phyloP scores from a whole-genome alignment of 169 alveolate genomes.

The Eimeria necatrix region DNA sequence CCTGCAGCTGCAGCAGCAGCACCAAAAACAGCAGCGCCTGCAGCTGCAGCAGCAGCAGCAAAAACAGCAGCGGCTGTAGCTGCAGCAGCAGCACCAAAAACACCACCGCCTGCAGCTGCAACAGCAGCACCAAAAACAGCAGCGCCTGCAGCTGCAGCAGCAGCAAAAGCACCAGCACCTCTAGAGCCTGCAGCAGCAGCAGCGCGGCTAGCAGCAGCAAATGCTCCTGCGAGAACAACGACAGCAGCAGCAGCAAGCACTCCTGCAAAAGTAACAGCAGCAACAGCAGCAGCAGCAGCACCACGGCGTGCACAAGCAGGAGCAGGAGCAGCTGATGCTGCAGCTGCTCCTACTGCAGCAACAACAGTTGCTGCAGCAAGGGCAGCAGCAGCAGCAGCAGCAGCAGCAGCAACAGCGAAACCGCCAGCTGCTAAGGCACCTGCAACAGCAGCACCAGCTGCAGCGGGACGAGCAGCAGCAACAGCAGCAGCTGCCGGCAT shows the following conservation, averaged over 20 bases:
- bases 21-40: too few species aligned
- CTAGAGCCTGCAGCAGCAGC: neutral
- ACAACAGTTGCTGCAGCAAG: neutral
- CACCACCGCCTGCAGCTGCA: too few species aligned
- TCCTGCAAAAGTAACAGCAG: too few species aligned
- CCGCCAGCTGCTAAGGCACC: neutral
- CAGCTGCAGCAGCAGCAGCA: too few species aligned
- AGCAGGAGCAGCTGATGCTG: neutral
- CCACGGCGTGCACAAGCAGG: neutral
- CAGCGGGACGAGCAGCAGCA: neutral
- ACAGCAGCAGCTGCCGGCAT: neutral
- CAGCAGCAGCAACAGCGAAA: neutral
- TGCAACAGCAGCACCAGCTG: neutral
- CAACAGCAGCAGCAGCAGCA: slow-evolving; percentile 11
- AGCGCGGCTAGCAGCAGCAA: neutral
- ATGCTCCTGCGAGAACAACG: neutral
- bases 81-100: too few species aligned
- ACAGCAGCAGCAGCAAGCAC: too few species aligned
- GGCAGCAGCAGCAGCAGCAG: neutral
- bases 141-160: neutral
- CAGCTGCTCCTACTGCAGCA: slow-evolving; percentile 10
- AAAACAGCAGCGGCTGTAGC: too few species aligned
- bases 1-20: too few species aligned
- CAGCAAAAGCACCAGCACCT: neutral
- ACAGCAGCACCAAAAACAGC: too few species aligned